Conservation (phyloP, 2,329 filamentous ascomycete genomes). For the Thelonectria blattea region DNA sequence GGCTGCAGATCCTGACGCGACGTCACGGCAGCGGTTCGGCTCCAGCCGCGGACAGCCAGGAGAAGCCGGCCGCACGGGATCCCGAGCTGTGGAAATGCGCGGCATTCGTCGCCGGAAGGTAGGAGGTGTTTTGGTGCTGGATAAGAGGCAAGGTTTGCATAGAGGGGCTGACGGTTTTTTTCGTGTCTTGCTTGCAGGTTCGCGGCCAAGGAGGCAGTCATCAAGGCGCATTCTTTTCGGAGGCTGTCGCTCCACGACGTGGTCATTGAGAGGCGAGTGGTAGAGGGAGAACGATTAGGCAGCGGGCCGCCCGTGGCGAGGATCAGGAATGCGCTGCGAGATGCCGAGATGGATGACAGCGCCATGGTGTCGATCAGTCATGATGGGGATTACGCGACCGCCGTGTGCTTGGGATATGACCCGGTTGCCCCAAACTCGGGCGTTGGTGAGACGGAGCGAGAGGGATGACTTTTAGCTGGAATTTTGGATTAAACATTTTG, state of each 20-base stretch:
- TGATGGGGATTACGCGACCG: constrained; percentile 81
- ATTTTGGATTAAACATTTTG: no score
- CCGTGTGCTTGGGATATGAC: constrained; percentile 64
- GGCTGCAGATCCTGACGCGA: constrained; percentile 23
- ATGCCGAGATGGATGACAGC: constrained; percentile 51
- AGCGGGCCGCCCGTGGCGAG: constrained; percentile 54
- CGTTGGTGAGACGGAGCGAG: background rate
- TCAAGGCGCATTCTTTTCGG: constrained; percentile 72
- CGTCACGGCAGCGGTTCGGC: background rate
- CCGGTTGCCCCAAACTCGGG: background rate
- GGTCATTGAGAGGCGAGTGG: constrained; percentile 45
- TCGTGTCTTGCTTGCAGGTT: constrained; percentile 51
- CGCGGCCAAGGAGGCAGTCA: constrained; percentile 76
- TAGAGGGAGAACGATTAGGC: constrained; percentile 37
- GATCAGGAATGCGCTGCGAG: constrained; percentile 42
- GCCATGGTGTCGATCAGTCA: constrained; percentile 85
- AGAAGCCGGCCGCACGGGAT: constrained; percentile 16
- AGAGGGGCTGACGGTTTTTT: background rate
- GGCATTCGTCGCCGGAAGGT: constrained; percentile 47
- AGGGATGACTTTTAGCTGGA: no score
- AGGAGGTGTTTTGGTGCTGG: constrained; percentile 3
- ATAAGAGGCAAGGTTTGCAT: no score
- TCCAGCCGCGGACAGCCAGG: background rate
- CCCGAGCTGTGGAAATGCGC: constrained; percentile 44
- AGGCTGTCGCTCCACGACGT: constrained; percentile 68